A percentile compares a stretch with the other conserved stretches of the same genome.
phyloP scores from a whole-genome alignment of 2,329 filamentous ascomycete species.

The Raffaelea deltoideospora region DNA sequence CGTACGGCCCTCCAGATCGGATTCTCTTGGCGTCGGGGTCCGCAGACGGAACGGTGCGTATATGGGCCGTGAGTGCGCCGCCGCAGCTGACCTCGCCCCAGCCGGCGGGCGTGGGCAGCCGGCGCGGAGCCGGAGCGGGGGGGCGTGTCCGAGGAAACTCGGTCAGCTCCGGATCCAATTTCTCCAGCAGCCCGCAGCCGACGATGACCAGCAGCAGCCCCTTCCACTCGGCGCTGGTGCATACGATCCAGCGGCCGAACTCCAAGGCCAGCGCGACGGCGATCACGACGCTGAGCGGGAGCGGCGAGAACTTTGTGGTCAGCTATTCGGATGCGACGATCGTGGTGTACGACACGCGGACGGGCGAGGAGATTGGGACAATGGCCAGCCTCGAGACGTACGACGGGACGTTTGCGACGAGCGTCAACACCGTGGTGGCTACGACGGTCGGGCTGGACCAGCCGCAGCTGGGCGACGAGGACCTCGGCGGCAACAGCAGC shows the following conservation, averaged over 20 bases:
- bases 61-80: constrained; percentile 89
- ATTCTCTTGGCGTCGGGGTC: constrained; percentile 83
- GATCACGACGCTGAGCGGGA: constrained; percentile 73
- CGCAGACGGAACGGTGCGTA: constrained; percentile 78
- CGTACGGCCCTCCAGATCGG: constrained; percentile 68
- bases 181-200: constrained; percentile 79
- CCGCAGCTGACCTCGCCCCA: constrained; percentile 74
- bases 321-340: constrained; percentile 84
- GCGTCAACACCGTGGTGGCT: constrained; percentile 82
- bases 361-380: constrained; percentile 76
- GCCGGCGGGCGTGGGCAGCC: constrained; percentile 32
- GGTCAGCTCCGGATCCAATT: constrained; percentile 85
- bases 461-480: constrained; percentile 56
- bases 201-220: constrained; percentile 72
- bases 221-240: constrained; percentile 77
- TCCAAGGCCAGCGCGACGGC: constrained; percentile 67
- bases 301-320: constrained; percentile 81
- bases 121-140: constrained; percentile 42
- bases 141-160: constrained; percentile 79
- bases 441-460: constrained; percentile 75
- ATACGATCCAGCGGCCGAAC: constrained; percentile 62
- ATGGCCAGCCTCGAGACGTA: constrained; percentile 96
- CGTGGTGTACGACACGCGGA: constrained; percentile 80
- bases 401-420: constrained; percentile 61
- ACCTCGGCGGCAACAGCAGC: constrained; percentile 51